Evolutionary conservation across 805 yeast species (phyloP), one percentile per base, ranked within the genome.

Genomic region (Metschnikowia dekortorum): DNA sequence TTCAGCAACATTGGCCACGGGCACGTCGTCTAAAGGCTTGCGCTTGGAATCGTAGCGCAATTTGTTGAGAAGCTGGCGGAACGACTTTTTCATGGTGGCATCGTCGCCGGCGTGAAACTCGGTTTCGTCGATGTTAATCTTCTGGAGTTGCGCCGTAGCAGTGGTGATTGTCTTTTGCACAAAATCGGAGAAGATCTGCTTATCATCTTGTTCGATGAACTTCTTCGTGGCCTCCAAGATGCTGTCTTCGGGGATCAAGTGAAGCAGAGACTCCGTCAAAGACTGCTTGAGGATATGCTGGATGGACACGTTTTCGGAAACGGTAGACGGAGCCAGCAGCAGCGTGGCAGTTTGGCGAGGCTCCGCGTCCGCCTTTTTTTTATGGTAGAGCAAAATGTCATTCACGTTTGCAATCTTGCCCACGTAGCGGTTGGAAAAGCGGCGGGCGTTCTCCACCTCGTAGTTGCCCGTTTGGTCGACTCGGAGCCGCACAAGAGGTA

Each of bases 401-500:
- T 88, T 85, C n/a, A 84, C 82, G 64, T 94, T 94, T 4, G 98
- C 99, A 1, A 92, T 94, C 53, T 75, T 76, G 0, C 96, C 97
- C 6, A 87, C 96, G 73, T 92, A 94, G 60, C 89, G 73, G 61
- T 91, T 89, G 13, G 97, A 89, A 55, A 94, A 89, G 54, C 97
- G 71, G 47, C 95, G 74, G 0, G 96, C 87, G 61, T 91, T 92
- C 61, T 91, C 98, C 14, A 94, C 89, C 57, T 90, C 96, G 61
- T 80, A 92, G 4, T 91, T 96, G 1, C 95, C 96, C 22, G 88
- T 75, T 59, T 92, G 92, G 57, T 94, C 97, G 0, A 91, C 96
- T 34, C 90, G 73, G 14, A 94, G 65, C 43, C 99, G 71, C 4
- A 94, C 73, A 44, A 94, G 70, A 0, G 99, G 99, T 18, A 91